Percentiles rank a stretch among this genome's conserved stretches.
Evolutionary conservation across 2,329 filamentous ascomycete species (phyloP).

Genomic region (Microdochium bolleyi): DNA sequence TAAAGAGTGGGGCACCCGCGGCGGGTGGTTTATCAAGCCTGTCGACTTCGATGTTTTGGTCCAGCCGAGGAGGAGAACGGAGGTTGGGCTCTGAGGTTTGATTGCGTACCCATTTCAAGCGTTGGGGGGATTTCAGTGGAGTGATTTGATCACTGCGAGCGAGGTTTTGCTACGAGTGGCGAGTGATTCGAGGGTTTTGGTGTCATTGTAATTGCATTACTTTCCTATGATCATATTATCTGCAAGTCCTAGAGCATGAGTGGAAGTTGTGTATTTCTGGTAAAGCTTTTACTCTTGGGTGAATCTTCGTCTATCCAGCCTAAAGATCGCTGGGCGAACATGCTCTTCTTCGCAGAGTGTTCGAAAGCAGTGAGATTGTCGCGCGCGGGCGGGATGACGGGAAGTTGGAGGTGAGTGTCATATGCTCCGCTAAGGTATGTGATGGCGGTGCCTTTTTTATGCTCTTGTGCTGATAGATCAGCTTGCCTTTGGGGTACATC

Average conservation of each 20-base stretch:
- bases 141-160: neutral
- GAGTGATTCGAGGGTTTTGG: neutral
- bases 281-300: neutral
- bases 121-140: neutral
- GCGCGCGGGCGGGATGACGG: too few relatives aligned
- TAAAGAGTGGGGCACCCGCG: constrained; percentile 6
- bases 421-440: too few relatives aligned
- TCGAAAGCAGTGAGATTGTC: too few relatives aligned
- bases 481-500: too few relatives aligned
- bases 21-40: constrained; percentile 12
- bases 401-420: too few relatives aligned
- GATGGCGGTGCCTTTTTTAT: too few relatives aligned
- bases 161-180: neutral
- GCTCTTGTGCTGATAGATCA: too few relatives aligned
- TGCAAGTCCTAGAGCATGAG: too few relatives aligned
- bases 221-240: too few relatives aligned
- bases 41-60: constrained; percentile 5
- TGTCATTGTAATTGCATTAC: neutral
- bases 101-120: neutral
- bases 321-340: too few relatives aligned
- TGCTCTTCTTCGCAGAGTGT: too few relatives aligned
- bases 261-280: neutral
- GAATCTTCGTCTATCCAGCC: too few relatives aligned
- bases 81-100: neutral
- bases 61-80: neutral